Conservation (phyloP, 371 early-diverging fungal genomes). For the Mortierella sp. region DNA sequence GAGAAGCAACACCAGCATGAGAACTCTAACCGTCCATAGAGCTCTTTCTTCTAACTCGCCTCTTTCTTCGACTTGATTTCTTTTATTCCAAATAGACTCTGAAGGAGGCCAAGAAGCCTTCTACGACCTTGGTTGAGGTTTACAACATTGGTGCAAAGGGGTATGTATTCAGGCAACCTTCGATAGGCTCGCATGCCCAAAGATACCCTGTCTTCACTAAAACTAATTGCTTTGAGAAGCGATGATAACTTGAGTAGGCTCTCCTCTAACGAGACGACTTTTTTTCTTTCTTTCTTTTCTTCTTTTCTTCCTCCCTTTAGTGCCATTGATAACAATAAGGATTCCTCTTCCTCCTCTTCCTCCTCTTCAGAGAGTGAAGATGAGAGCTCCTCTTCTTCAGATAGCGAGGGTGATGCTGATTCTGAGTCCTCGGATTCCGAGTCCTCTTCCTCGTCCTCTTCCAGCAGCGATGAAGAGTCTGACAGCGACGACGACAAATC, state of each 20-base stretch:
- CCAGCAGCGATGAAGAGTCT: conserved; percentile 30
- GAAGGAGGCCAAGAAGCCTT: conserved; percentile 42
- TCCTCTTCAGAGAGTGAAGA: conserved; percentile 25
- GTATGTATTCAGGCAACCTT: neutral
- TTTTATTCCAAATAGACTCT: conserved; percentile 23
- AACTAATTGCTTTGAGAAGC: no score
- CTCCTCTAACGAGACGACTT: neutral
- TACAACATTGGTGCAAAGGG: conserved; percentile 17
- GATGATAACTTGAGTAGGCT: no score
- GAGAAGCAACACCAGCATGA: no score
- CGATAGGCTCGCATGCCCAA: no score
- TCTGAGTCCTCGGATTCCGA: conserved; percentile 34
- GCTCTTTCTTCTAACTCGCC: neutral
- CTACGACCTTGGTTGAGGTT: conserved; percentile 38
- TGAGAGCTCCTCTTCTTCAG: conserved; percentile 5
- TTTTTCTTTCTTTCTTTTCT: neutral
- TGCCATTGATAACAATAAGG: neutral
- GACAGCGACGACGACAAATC: conserved; percentile 15
- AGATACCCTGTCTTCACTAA: no score
- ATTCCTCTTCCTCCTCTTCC: conserved; percentile 27
- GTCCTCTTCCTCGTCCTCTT: conserved; percentile 29
- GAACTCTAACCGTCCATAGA: neutral
- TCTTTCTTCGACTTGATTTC: neutral
- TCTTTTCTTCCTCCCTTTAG: neutral
- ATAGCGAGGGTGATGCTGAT: conserved; percentile 36